phyloP scores from a whole-genome alignment of 352 stramenopile genomes.

The Pythium rhizo-oryzae region DNA sequence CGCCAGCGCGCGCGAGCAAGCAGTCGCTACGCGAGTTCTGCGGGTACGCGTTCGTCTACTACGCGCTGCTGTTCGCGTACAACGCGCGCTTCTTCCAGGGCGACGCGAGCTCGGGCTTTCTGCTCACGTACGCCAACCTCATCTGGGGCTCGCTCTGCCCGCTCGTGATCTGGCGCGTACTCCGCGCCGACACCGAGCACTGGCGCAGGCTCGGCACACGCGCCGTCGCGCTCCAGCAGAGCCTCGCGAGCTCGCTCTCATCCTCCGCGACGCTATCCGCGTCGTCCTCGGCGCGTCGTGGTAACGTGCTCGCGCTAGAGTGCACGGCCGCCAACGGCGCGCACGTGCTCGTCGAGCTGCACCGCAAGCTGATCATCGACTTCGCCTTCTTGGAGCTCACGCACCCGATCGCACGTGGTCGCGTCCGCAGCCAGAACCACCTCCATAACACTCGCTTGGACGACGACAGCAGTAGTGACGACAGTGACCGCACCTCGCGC shows the following conservation, averaged over 20 bases:
- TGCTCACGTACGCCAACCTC: slow-evolving; percentile 40
- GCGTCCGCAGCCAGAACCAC: not conserved
- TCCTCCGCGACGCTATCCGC: slow-evolving; percentile 29
- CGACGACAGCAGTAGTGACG: not conserved
- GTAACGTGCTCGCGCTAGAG: slow-evolving; percentile 15
- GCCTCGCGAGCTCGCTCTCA: slow-evolving; percentile 22
- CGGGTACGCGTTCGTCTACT: slow-evolving; percentile 41
- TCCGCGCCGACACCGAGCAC: slow-evolving; percentile 72
- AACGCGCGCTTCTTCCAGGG: too few species aligned
- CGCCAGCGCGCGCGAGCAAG: slow-evolving; percentile 45
- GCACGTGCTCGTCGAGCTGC: slow-evolving; percentile 63
- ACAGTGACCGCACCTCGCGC: not conserved
- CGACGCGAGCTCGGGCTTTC: too few species aligned
- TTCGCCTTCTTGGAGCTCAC: slow-evolving; percentile 64
- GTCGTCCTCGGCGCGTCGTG: slow-evolving; percentile 26
- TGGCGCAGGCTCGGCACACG: slow-evolving; percentile 67
- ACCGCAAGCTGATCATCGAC: slow-evolving; percentile 72
- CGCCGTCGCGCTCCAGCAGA: slow-evolving; percentile 49
- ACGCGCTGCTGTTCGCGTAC: slow-evolving; percentile 19
- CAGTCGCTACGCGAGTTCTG: slow-evolving; percentile 62
- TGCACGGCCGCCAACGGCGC: slow-evolving; percentile 12
- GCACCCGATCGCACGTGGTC: slow-evolving; percentile 11
- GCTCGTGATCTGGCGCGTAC: slow-evolving; percentile 69
- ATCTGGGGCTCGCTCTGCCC: slow-evolving; percentile 59
- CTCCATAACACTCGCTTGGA: not conserved